Evolutionary conservation across 306 rosid genomes (phyloP).

Genomic region (Quercus suber): DNA sequence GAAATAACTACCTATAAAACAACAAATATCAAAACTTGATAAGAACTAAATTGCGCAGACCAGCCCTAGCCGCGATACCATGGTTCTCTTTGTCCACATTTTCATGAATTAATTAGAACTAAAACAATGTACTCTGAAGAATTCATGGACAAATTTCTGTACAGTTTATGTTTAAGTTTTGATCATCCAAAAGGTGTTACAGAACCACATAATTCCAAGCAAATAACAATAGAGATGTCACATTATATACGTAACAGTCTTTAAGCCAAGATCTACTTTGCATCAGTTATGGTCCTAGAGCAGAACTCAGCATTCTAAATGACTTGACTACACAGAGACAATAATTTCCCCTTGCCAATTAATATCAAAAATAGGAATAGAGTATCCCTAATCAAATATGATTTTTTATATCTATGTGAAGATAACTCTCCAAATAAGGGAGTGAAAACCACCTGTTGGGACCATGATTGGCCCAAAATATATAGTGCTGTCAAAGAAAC

Average conservation of each 20-base stretch:
- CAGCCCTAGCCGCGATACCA: background rate
- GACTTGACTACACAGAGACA: background rate
- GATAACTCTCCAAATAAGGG: background rate
- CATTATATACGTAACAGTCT: background rate
- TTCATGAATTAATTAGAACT: background rate
- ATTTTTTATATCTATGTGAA: background rate
- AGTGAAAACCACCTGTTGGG: background rate
- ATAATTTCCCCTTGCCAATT: background rate
- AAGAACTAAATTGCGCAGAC: constrained; percentile 7
- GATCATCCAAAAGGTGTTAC: background rate
- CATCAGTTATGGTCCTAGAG: background rate
- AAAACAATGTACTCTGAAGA: background rate
- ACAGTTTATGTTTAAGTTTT: background rate
- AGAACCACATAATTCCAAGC: background rate
- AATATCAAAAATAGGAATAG: background rate
- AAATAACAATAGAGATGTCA: background rate
- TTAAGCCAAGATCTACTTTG: background rate
- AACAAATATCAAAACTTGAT: constrained; percentile 11
- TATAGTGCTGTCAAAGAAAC: background rate
- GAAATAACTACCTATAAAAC: constrained; percentile 70
- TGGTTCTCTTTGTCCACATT: background rate
- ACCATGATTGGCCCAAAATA: background rate
- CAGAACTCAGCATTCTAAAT: background rate
- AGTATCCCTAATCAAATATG: background rate
- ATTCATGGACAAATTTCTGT: background rate